Conservation (phyloP, 2,329 filamentous ascomycete genomes). For the Teratosphaeria zuluensis region DNA sequence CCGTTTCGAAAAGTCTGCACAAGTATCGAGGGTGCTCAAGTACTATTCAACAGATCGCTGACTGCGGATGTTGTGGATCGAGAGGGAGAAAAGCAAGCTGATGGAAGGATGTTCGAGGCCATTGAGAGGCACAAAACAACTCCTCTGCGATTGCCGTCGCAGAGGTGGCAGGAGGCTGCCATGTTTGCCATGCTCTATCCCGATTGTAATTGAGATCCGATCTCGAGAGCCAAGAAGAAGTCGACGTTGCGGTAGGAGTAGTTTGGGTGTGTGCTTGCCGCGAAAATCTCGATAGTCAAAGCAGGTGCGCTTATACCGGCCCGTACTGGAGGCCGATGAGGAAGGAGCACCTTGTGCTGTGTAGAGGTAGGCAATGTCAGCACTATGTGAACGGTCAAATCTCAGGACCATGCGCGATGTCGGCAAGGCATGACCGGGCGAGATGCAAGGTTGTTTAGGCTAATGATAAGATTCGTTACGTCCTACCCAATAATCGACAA, state of each 20-base stretch:
- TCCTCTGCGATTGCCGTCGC: neutral
- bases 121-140: neutral
- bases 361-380: neutral
- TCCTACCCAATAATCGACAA: neutral
- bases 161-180: neutral
- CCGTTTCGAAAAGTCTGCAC: neutral
- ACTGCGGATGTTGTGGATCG: neutral
- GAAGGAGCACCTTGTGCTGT: neutral
- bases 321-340: neutral
- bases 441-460: neutral
- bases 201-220: neutral
- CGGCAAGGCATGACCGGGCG: neutral
- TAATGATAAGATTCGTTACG: neutral
- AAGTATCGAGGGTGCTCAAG: neutral
- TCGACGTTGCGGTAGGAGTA: neutral
- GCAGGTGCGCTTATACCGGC: neutral
- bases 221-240: neutral
- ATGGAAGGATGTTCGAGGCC: neutral
- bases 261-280: neutral
- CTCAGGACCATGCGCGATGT: neutral
- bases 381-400: too few relatives aligned
- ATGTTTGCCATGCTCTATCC: neutral
- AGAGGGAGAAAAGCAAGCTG: neutral
- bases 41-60: neutral
- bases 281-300: neutral